Evolutionary conservation across 2,329 filamentous ascomycete genomes (phyloP).

Genomic region (Plectosphaerella plurivora): DNA sequence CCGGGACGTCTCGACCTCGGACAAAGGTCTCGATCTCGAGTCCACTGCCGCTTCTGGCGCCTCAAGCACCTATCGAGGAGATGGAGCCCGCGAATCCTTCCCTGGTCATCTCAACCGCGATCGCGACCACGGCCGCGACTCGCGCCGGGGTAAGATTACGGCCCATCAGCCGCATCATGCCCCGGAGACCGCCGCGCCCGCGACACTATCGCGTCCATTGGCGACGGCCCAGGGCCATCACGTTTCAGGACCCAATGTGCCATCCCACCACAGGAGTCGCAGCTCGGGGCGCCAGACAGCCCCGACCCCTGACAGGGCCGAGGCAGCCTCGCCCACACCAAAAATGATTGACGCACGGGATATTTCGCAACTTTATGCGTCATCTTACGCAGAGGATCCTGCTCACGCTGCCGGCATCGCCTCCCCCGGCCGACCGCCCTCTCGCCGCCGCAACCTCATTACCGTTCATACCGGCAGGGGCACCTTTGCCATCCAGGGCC

Average conservation of each 20-base stretch:
- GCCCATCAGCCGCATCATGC: neutral
- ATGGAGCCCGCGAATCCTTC: neutral
- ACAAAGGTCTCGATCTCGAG: constrained; percentile 17
- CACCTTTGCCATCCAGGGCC: constrained; percentile 48
- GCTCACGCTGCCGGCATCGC: constrained; percentile 15
- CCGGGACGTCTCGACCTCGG: constrained; percentile 13
- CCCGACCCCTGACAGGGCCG: constrained; percentile 27
- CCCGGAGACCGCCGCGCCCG: constrained; percentile 3
- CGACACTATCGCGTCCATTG: constrained; percentile 22
- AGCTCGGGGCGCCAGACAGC: neutral
- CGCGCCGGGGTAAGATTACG: neutral
- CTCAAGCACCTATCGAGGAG: neutral
- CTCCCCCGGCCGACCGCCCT: constrained; percentile 19
- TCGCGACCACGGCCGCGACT: constrained; percentile 2
- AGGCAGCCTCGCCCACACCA: constrained; percentile 23
- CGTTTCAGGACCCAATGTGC: constrained; percentile 43
- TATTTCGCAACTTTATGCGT: constrained; percentile 32
- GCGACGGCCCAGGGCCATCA: constrained; percentile 26
- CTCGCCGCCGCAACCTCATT: constrained; percentile 40
- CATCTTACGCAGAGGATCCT: constrained; percentile 14
- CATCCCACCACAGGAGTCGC: constrained; percentile 15
- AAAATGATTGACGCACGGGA: constrained; percentile 17
- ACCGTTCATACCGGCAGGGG: constrained; percentile 49
- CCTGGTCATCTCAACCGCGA: neutral
- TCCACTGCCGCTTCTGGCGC: constrained; percentile 1